Base-by-base conservation (phyloP, 345 rosid genomes). In the Salix suchowensis region DNA sequence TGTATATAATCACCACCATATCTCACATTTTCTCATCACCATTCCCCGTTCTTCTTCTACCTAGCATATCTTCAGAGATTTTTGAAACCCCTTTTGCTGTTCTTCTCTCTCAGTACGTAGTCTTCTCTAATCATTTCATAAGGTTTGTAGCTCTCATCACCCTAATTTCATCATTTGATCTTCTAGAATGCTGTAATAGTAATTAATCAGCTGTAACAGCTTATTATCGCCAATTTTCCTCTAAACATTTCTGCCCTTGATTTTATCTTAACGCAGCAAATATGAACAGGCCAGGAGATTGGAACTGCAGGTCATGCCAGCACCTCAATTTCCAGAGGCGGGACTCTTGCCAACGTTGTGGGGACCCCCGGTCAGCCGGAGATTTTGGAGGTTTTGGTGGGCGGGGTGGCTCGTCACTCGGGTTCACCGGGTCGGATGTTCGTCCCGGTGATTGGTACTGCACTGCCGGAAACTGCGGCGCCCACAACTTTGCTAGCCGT, bases 371-470 rank as follows among this genome's bases (percentile, higher is more conserved):
- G 78, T 65, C 69, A 2, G 81, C 74, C 5, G 87, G 85, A 24
- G 88, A 88, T 42, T 82, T 86, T 30, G 87, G 88, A 0, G 82
- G 89, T 40, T 86, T 82, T 19, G 85, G 88, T 42, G 88, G 88
- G 36, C 78, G 97, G 67, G 81, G 82, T 4, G 89, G 90, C 65
- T 72, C 96, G 0, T 87, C 94, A 0, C 85, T 89, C 26, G 96
- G 97, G 65, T 91, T 88, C 82, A 83, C 92, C 13, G 99, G 97
- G 67, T 88, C 98, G 24, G 99, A 91, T 34, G 97, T 95, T 61
- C 87, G 98, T 50, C 99, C 94, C 0, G 99, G 99, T 9, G 98
- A 95, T 65, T 95, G 99, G 99, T 95, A 95, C 80, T 95, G 99
- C 88, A 70, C 91, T 0, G 85, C 87, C 0, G 91, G 91, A 1